phyloP scores from a whole-genome alignment of 2,329 filamentous ascomycete species.

The Sclerotinia glacialis region DNA sequence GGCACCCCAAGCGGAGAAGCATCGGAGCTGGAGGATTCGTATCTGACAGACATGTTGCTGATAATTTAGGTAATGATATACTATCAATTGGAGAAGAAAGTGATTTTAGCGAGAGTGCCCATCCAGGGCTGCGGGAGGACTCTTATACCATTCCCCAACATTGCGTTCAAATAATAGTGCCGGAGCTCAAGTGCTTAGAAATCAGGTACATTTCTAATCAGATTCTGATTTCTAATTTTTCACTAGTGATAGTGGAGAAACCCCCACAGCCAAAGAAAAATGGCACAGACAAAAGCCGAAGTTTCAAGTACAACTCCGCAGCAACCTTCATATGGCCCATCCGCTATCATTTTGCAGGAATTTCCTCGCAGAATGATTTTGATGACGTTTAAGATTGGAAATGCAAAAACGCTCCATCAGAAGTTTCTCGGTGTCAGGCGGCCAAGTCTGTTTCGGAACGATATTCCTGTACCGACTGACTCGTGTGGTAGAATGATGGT shows the following conservation, averaged over 20 bases:
- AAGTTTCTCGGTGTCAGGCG: neutral
- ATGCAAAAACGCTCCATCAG: no score
- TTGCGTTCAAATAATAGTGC: neutral
- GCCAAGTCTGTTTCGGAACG: neutral
- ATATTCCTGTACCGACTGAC: neutral
- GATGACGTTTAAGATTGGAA: no score
- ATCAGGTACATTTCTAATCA: neutral
- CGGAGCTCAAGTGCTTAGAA: neutral
- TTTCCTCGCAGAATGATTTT: no score
- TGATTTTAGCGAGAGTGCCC: neutral
- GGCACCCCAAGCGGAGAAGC: constrained; percentile 45
- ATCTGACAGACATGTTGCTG: constrained; percentile 31
- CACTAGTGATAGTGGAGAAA: no score
- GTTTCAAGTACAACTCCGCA: no score
- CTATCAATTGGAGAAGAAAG: neutral
- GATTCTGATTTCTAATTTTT: neutral
- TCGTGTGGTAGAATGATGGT: neutral
- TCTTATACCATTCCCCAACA: neutral
- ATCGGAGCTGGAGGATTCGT: constrained; percentile 32
- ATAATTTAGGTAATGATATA: neutral
- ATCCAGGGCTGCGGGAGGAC: no score
- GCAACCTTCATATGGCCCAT: no score
- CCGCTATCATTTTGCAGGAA: no score
- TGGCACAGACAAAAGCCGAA: no score
- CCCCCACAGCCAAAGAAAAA: no score